Evolutionary conservation across 2,329 filamentous ascomycete species (phyloP).

Genomic region (Tolypocladium amazonense): DNA sequence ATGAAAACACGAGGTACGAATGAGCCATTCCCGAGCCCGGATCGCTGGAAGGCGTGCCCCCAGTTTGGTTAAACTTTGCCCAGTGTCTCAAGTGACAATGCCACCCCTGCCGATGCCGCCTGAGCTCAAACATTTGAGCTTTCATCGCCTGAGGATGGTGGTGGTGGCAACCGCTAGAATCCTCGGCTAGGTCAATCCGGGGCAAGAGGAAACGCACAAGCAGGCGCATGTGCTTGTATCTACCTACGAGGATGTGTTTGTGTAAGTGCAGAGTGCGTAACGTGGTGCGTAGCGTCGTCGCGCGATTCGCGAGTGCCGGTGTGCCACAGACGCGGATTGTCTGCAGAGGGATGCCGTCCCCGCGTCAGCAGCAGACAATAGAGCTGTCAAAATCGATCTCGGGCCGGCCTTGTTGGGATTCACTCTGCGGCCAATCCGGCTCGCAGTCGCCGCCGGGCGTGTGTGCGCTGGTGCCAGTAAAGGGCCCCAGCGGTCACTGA

Average conservation of each 20-base stretch:
- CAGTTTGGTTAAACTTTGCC: conserved; percentile 5
- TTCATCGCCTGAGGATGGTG: not conserved
- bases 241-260: too few species aligned
- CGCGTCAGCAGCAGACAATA: not conserved
- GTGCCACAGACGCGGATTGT: not conserved
- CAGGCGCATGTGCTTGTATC: not conserved
- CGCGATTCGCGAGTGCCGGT: not conserved
- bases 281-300: not conserved
- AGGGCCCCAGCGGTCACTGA: not conserved
- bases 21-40: not conserved
- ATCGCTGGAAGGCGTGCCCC: conserved; percentile 1
- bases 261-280: not conserved
- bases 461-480: not conserved
- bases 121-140: not conserved
- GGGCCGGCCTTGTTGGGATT: not conserved
- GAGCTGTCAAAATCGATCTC: conserved; percentile 2
- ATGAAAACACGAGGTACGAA: not conserved
- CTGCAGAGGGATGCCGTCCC: not conserved
- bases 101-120: not conserved
- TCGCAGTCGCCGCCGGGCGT: not conserved
- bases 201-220: not conserved
- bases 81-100: conserved; percentile 5
- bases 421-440: not conserved
- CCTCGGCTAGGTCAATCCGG: not conserved
- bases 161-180: not conserved